These are phyloP conservation scores for Rhododendron mucronatum DNA, from an alignment of 148 eudicot genomes.

Conservation along the genomic window DNA sequence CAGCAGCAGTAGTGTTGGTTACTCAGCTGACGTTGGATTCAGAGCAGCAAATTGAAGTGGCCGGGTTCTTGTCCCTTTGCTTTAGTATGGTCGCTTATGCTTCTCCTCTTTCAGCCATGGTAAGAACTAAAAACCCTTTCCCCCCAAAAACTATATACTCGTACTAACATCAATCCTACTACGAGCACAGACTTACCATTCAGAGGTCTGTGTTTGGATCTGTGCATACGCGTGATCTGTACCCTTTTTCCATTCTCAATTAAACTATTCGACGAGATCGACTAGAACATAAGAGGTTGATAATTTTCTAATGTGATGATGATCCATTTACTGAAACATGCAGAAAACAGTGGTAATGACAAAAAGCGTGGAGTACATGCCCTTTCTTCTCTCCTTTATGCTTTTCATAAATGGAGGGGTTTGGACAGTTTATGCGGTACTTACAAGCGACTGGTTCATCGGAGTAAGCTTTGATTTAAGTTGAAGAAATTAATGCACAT, in stretches of 20 bases:
- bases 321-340: not conserved
- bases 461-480: not conserved
- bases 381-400: not conserved
- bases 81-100: not conserved
- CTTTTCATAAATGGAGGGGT: not conserved
- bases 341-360: constrained; percentile 1
- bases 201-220: not conserved
- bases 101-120: constrained; percentile 5
- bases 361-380: not conserved
- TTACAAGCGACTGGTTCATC: not conserved
- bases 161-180: not conserved
- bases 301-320: not conserved
- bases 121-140: not conserved
- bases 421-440: not conserved
- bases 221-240: not conserved
- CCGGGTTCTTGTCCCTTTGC: not conserved
- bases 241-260: not conserved
- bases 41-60: not conserved
- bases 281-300: not conserved
- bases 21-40: not conserved
- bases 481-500: not conserved
- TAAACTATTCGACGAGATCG: not conserved
- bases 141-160: not conserved
- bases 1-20: not conserved
- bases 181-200: not conserved